A percentile compares a stretch with the other conserved stretches of the same genome.
These are phyloP conservation scores for Phytophthora ohioensis DNA, from an alignment of 352 stramenopile species.

Conservation along the genomic window DNA sequence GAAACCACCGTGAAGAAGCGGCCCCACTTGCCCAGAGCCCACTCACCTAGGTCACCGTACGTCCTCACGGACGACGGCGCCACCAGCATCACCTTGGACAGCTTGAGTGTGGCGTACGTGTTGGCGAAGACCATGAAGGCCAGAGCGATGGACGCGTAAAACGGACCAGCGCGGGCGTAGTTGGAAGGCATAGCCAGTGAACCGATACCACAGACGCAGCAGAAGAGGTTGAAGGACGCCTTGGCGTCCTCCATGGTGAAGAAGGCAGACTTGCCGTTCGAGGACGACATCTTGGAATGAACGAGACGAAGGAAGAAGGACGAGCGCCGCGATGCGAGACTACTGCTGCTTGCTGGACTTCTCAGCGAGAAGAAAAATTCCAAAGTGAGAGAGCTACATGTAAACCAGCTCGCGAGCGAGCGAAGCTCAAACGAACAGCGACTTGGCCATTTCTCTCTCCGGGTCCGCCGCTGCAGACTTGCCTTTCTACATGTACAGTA, in stretches of 20 bases:
- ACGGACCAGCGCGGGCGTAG: neutral
- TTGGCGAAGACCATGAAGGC: slow-evolving; percentile 64
- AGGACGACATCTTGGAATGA: neutral
- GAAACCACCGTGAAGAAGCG: slow-evolving; percentile 52
- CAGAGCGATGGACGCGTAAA: slow-evolving; percentile 29
- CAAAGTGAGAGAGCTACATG: slow-evolving; percentile 32
- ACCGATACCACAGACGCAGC: slow-evolving; percentile 37
- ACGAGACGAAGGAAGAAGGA: slow-evolving; percentile 18
- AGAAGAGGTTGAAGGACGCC: slow-evolving; percentile 56
- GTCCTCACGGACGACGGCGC: slow-evolving; percentile 53
- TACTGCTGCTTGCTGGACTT: slow-evolving; percentile 24
- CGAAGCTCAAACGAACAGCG: slow-evolving; percentile 11
- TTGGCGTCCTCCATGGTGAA: slow-evolving; percentile 61
- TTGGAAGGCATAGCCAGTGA: neutral
- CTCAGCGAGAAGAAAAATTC: slow-evolving; percentile 33
- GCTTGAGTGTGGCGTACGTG: slow-evolving; percentile 55
- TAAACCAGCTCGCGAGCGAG: slow-evolving; percentile 4
- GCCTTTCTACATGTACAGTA: neutral
- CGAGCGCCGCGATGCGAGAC: slow-evolving; percentile 6
- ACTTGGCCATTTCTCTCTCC: slow-evolving; percentile 2
- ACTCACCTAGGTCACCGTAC: slow-evolving; percentile 52
- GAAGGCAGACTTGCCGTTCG: slow-evolving; percentile 14
- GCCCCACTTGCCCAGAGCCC: slow-evolving; percentile 42
- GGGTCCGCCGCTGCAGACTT: slow-evolving; percentile 20
- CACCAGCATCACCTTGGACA: slow-evolving; percentile 53